Conservation (phyloP, 306 rosid genomes). For the Glycine tomentella region DNA sequence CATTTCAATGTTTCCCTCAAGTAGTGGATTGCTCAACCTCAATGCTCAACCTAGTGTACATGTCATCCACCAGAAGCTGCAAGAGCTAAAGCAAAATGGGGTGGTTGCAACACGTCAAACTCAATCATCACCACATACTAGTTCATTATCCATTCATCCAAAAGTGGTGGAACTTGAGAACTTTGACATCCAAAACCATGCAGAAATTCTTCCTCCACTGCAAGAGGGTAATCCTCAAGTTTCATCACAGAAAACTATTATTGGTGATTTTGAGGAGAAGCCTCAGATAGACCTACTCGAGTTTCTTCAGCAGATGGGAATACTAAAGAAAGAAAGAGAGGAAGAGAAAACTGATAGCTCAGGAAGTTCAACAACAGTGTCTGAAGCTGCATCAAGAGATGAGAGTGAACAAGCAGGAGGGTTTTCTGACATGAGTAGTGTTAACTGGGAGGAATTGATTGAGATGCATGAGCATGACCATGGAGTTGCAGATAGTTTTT, state of each 20-base stretch:
- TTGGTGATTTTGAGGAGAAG: constrained; percentile 56
- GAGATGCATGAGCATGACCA: constrained; percentile 63
- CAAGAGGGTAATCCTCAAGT: constrained; percentile 45
- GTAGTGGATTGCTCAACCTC: neutral
- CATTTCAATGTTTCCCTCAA: constrained; percentile 82
- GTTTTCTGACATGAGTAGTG: constrained; percentile 58
- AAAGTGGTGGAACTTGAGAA: constrained; percentile 45
- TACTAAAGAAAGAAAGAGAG: constrained; percentile 61
- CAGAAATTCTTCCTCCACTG: neutral
- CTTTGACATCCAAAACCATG: neutral
- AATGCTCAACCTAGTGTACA: constrained; percentile 97
- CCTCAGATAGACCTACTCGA: constrained; percentile 97
- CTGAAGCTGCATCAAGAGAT: constrained; percentile 57
- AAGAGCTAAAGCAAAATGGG: constrained; percentile 64
- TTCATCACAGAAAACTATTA: constrained; percentile 44
- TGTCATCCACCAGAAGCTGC: constrained; percentile 89
- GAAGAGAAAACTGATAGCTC: constrained; percentile 54
- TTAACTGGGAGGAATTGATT: constrained; percentile 79
- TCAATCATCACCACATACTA: constrained; percentile 24
- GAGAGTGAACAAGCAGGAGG: constrained; percentile 55
- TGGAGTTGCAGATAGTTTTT: constrained; percentile 42
- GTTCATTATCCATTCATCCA: constrained; percentile 52
- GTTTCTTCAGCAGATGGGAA: constrained; percentile 94
- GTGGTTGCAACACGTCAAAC: constrained; percentile 40
- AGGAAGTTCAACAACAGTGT: constrained; percentile 50